Evolutionary conservation across 495 filamentous ascomycete species (phyloP), one percentile per base, ranked within the genome.

Genomic region (Podospora tetraspora): DNA sequence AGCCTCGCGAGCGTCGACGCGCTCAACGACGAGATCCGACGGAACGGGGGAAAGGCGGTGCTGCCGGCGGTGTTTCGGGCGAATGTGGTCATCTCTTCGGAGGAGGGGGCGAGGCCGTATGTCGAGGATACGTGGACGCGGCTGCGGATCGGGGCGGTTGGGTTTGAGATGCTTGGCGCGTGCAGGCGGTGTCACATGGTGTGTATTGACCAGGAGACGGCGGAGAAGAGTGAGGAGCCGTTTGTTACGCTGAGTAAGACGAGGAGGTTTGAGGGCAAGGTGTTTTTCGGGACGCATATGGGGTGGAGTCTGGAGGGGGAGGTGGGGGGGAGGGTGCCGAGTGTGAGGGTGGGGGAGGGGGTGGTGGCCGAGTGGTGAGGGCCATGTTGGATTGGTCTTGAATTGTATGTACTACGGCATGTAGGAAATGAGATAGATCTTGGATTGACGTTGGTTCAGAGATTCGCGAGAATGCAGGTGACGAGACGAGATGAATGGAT

Each of bases 101-200:
- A 52, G 62, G 19, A 67, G 0, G 57, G 57, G 10, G 34, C 71
- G 1, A 23, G 68, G 7, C 74, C 81, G 8, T 86, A 86, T 63
- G 74, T 73, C 8, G 88, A 90, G 74, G 88, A 90, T 73, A 65
- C 78, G 19, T 90, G 87, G 88, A 76, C 75, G 23, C 78, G 63
- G 19, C 30, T 87, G 16, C 76, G 76, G 37, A 84, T 90, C 56
- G 85, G 86, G 16, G 30, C 73, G 16, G 81, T 88, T 30, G 72
- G 79, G 3, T 90, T 92, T 63, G 83, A 91, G 72, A 86, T 94
- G 68, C 80, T 97, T 5, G 94, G 92, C 0, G 84, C 88, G 22
- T 99, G 95, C 73, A 85, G 93, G 43, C 80, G 95, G 19, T 99
- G 95, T 69, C 93, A 97, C 72, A 97, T 99, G 92, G 90, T 99